A percentile compares a stretch with the other conserved stretches of the same genome.
Conservation (phyloP, 805 yeast genomes). For the Myxozyma neglecta region DNA sequence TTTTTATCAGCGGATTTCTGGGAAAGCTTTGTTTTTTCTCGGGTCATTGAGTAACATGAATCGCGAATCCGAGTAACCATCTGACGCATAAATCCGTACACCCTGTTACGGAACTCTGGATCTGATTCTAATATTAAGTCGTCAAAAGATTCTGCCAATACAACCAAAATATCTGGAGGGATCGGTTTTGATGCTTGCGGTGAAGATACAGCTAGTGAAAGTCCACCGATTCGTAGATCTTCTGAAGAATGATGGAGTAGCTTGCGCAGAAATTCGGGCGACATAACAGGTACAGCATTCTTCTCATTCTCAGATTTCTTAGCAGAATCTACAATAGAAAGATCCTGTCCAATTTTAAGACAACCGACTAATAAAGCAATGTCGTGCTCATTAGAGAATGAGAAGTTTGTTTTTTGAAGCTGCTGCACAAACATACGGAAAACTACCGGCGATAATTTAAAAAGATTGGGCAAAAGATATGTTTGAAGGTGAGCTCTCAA, state of each 20-base stretch:
- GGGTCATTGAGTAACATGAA: slow-evolving; percentile 57
- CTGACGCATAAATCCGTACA: slow-evolving; percentile 59
- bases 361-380: slow-evolving; percentile 52
- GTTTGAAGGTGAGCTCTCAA: slow-evolving; percentile 52
- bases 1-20: slow-evolving; percentile 34
- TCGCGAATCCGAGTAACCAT: slow-evolving; percentile 68
- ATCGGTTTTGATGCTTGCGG: slow-evolving; percentile 63
- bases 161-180: slow-evolving; percentile 46
- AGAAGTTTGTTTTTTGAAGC: neutral
- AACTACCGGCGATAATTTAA: slow-evolving; percentile 52
- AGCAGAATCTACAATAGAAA: slow-evolving; percentile 46
- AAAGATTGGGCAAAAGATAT: slow-evolving; percentile 63
- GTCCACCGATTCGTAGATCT: slow-evolving; percentile 52
- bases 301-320: slow-evolving; percentile 43
- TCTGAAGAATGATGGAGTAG: slow-evolving; percentile 52
- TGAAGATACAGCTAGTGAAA: slow-evolving; percentile 61
- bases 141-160: slow-evolving; percentile 49
- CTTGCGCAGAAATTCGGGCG: slow-evolving; percentile 39
- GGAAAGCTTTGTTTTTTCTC: slow-evolving; percentile 51
- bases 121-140: slow-evolving; percentile 63
- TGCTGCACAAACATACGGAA: slow-evolving; percentile 44
- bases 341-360: slow-evolving; percentile 63
- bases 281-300: slow-evolving; percentile 43
- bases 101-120: slow-evolving; percentile 66
- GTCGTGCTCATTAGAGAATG: slow-evolving; percentile 34